Base-by-base conservation (phyloP, 2,329 filamentous ascomycete genomes). In the Dothideomycetes sp. region DNA sequence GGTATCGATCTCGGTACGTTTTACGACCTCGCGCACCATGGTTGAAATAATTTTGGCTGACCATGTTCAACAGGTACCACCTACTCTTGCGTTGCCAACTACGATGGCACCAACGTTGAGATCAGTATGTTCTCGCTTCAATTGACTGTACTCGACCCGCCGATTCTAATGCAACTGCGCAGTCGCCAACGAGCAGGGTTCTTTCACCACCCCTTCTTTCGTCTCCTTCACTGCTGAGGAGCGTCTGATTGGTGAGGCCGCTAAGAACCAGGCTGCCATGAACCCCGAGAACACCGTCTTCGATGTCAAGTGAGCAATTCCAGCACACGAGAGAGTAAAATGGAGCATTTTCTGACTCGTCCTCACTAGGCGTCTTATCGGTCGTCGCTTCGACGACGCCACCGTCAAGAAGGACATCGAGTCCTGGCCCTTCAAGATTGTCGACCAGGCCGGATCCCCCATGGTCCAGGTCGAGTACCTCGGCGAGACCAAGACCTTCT, bases 201-300 rank as follows among this genome's bases (percentile, higher is more conserved):
- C 79, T 72, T 94, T 94, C 73, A 96, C 91, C 63, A 96, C 91
- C 50, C 91, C 91, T 54, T 96, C 91, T 43, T 98, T 95, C 76
- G 91, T 98, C 64, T 94, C 86, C 58, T 98, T 98, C 80, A 95
- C 87, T 64, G 81, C 89, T 60, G 86, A 94, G 75, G 91, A 98
- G 78, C 88, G 91, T 69, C 74, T 98, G 72, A 96, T 96, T 62
- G 91, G 91, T 75, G 91, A 96, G 78, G 89, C 91, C 47, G 91
- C 91, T 63, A 98, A 96, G 84, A 98, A 98, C 77, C 88, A 95
- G 80, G 91, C 89, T 63, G 89, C 91, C 61, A 94, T 96, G 86
- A 98, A 98, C 84, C 91, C 91, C 49, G 69, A 69, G 64, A 96
- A 96, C 77, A 98, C 91, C 57, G 77, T 98, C 70, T 98, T 96